Base-by-base conservation (phyloP, 345 rosid genomes). In the Eucalyptus urophylla region DNA sequence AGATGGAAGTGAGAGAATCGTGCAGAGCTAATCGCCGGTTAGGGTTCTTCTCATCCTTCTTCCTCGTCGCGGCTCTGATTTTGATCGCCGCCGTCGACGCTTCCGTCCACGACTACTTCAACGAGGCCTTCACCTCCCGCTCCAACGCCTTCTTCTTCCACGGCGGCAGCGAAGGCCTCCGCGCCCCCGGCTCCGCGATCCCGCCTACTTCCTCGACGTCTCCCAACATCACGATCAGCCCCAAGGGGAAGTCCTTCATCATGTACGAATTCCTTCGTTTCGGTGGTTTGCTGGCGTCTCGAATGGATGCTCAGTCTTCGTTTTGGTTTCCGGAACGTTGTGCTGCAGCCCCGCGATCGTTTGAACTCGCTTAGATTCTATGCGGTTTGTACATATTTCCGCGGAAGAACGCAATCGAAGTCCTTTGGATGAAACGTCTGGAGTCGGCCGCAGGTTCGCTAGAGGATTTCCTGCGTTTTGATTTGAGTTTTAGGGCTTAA, bases 131-230 rank as follows among this genome's bases (percentile, higher is more conserved):
- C 92, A 93, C 86, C 56, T 91, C 87, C 14, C 91, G 92, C 85
- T 90, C 96, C 9, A 92, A 96, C 89, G 97, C 98, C 40, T 94
- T 93, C 91, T 96, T 97, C 94, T 96, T 96, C 93, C 96, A 94
- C 65, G 99, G 99, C 24, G 99, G 99, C 85, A 97, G 96, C 87
- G 98, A 97, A 93, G 98, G 98, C 25, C 96, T 97, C 45, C 93
- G 92, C 88, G 97, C 95, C 95, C 98, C 80, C 92, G 91, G 90
- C 81, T 89, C 88, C 94, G 49, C 49, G 90, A 91, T 86, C 88
- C 93, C 13, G 33, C 37, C 25, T n/a, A 7, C 44, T 6, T 22
- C 27, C 2, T 56, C 60, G 8, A 3, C 92, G 81, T 93, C 94
- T 53, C 43, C 94, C 44, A 33, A 33, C 4, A 5, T 17, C 80